Conservation (phyloP, 768 basidiomycete genomes). For the Paxillus ammoniavirescens region DNA sequence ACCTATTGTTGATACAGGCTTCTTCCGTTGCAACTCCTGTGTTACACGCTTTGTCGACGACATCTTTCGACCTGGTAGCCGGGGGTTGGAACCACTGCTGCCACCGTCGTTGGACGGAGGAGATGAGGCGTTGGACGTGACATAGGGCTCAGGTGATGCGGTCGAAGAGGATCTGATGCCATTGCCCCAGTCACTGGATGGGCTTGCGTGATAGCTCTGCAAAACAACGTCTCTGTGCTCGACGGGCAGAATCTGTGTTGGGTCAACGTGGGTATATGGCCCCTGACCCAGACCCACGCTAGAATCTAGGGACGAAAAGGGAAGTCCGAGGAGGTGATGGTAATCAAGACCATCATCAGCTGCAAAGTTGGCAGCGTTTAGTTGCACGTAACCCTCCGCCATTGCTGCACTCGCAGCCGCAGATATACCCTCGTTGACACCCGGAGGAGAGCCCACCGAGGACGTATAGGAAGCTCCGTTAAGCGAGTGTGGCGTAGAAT, state of each 20-base stretch:
- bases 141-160: conserved; percentile 75
- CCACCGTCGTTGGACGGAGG: conserved; percentile 65
- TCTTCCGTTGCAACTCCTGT: conserved; percentile 56
- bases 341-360: conserved; percentile 66
- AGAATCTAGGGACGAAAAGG: conserved; percentile 55
- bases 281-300: conserved; percentile 39
- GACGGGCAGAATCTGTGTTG: conserved; percentile 75
- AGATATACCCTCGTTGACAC: conserved; percentile 52
- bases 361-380: conserved; percentile 51
- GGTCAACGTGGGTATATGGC: conserved; percentile 83
- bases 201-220: conserved; percentile 65
- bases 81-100: conserved; percentile 26
- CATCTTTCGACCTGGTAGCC: conserved; percentile 53
- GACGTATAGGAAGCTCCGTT: conserved; percentile 35
- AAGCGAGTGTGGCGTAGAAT: conserved; percentile 31
- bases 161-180: conserved; percentile 64
- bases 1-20: conserved; percentile 33
- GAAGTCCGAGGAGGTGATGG: conserved; percentile 59
- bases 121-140: conserved; percentile 67
- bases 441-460: conserved; percentile 29
- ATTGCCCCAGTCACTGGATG: conserved; percentile 82
- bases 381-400: conserved; percentile 70
- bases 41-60: conserved; percentile 61
- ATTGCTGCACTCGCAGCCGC: conserved; percentile 66
- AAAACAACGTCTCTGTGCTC: conserved; percentile 42